These are phyloP conservation scores for Fusarium miscanthi DNA, from an alignment of 2,329 filamentous ascomycete species.

Conservation along the genomic window DNA sequence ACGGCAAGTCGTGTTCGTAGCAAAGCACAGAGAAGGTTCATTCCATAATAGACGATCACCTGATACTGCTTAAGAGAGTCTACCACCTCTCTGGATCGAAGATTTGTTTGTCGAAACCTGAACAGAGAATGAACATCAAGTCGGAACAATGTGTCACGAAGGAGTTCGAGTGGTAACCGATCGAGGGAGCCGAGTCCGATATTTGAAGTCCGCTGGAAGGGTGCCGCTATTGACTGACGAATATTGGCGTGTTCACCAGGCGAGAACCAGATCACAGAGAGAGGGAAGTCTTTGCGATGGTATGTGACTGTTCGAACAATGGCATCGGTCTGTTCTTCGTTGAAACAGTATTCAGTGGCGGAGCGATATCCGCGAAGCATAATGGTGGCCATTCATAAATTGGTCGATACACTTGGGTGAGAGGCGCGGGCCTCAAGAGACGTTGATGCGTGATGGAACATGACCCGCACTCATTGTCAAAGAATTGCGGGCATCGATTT, in stretches of 20 bases:
- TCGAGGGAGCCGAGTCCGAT: neutral
- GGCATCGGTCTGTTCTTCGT: neutral
- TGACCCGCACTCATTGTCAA: no score
- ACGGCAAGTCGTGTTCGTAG: conserved; percentile 46
- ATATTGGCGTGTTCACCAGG: neutral
- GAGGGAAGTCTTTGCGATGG: neutral
- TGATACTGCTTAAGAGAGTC: conserved; percentile 47
- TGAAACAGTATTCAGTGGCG: neutral
- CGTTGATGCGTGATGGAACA: neutral
- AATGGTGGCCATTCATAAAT: fast-evolving
- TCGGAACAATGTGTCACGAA: conserved; percentile 39
- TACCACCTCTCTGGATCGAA: conserved; percentile 42
- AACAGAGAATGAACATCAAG: conserved; percentile 50
- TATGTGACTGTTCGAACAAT: neutral
- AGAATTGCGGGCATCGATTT: neutral
- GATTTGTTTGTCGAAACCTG: conserved; percentile 47
- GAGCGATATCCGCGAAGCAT: neutral
- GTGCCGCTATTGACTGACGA: neutral
- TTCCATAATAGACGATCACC: conserved; percentile 39
- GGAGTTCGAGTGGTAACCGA: neutral
- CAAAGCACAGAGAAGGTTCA: conserved; percentile 50
- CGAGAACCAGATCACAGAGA: neutral
- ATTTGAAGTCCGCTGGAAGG: neutral
- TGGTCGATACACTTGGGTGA: no score
- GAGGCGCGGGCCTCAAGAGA: neutral